Evolutionary conservation across 768 basidiomycete genomes (phyloP).

Genomic region (Lenzites betulinus): DNA sequence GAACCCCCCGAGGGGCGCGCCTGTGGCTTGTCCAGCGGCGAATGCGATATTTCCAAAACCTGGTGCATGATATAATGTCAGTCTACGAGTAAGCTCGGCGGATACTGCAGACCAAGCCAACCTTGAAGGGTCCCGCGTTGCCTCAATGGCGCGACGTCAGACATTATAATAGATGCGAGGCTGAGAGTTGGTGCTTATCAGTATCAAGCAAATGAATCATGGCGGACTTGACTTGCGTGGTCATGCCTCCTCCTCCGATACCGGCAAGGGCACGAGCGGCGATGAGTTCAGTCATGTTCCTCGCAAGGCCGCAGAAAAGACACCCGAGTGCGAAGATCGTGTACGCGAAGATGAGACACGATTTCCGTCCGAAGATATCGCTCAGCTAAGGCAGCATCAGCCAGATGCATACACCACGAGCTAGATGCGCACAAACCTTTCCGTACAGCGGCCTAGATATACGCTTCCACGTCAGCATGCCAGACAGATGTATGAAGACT

Average conservation of each 20-base stretch:
- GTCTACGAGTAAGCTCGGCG: too few relatives aligned
- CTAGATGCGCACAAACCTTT: slow-evolving; percentile 34
- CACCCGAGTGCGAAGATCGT: slow-evolving; percentile 54
- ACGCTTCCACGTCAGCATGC: too few relatives aligned
- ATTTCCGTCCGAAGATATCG: slow-evolving; percentile 66
- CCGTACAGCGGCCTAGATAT: slow-evolving; percentile 57
- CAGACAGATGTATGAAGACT: too few relatives aligned
- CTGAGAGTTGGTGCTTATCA: slow-evolving; percentile 37
- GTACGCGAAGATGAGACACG: slow-evolving; percentile 58
- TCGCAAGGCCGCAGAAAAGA: slow-evolving; percentile 53
- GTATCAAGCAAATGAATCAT: too few relatives aligned
- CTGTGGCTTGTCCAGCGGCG: slow-evolving; percentile 56
- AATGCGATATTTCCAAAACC: slow-evolving; percentile 63
- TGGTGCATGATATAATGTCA: slow-evolving; percentile 17
- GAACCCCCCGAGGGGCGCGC: slow-evolving; percentile 65
- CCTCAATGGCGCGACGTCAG: slow-evolving; percentile 63
- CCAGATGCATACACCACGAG: too few relatives aligned
- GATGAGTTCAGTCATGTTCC: slow-evolving; percentile 56
- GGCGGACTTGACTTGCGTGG: slow-evolving; percentile 63
- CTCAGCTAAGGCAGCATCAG: slow-evolving; percentile 42
- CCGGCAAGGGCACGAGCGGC: slow-evolving; percentile 56
- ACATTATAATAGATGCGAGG: slow-evolving; percentile 64
- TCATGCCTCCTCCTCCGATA: slow-evolving; percentile 64
- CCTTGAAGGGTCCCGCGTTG: slow-evolving; percentile 74
- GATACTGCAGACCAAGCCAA: slow-evolving; percentile 11